Conservation (phyloP, 495 filamentous ascomycete species). For the Aspergillus homomorphus region DNA sequence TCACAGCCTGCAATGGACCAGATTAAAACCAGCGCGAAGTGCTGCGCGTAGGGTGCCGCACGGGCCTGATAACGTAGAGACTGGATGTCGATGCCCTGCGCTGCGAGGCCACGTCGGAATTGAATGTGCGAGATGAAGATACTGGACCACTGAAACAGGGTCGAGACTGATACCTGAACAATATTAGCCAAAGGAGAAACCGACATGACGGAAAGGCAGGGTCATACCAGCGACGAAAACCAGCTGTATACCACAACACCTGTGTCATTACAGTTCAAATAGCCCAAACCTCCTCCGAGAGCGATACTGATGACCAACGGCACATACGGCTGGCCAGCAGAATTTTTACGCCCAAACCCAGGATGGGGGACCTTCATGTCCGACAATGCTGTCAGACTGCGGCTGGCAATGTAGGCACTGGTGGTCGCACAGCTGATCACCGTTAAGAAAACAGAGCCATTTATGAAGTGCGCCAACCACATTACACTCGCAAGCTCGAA, state of each 20-base stretch:
- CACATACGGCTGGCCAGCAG: constrained; percentile 24
- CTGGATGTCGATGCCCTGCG: constrained; percentile 48
- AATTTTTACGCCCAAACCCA: constrained; percentile 28
- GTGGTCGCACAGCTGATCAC: constrained; percentile 31
- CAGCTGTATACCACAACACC: constrained; percentile 26
- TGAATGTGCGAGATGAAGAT: constrained; percentile 64
- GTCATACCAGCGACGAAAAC: constrained; percentile 27
- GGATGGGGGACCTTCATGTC: constrained; percentile 27
- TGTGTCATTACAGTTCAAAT: constrained; percentile 25
- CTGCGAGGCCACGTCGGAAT: constrained; percentile 54
- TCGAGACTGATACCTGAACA: constrained; percentile 26
- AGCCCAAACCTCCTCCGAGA: constrained; percentile 26
- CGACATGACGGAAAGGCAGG: neutral
- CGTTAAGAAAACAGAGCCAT: constrained; percentile 30
- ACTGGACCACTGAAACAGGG: constrained; percentile 45
- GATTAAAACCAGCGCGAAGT: constrained; percentile 55
- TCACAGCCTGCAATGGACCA: constrained; percentile 60
- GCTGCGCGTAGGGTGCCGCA: constrained; percentile 58
- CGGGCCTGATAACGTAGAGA: constrained; percentile 56
- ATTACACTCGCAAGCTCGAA: constrained; percentile 26
- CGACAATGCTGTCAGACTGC: constrained; percentile 27
- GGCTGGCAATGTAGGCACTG: constrained; percentile 29
- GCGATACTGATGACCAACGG: constrained; percentile 21
- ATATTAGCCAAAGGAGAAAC: neutral
- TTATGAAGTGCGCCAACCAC: constrained; percentile 26